Base-by-base conservation (phyloP, 768 basidiomycete species). In the Pleurotus tuber-regium region DNA sequence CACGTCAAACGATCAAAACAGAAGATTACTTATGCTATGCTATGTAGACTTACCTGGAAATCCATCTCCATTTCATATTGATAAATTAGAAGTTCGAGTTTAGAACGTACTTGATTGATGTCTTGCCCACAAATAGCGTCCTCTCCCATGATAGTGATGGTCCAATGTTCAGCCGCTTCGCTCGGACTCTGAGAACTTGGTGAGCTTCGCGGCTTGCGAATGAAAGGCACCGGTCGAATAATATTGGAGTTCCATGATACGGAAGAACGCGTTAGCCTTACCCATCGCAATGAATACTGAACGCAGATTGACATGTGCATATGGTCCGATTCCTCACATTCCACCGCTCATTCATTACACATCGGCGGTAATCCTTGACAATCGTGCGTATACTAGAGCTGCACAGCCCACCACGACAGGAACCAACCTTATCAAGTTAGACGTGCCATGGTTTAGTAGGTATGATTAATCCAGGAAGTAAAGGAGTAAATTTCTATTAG, bases 281-380 rank as follows among this genome's bases (percentile, higher is more conserved):
- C 7, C 30, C 8, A 38, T 11, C n/a, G 36, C 36, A 19, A 26
- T 44, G 6, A 44, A n/a, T 18, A 44, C n/a, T n/a, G n/a, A n/a
- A n/a, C 25, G 25, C 14, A 25, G 43, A 29, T 14, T 30, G 43
- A 44, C 43, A 19, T 44, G 43, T 44, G 43, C 43, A 44, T 28
- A n/a, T 25, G 43, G 24, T 16, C 35, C 11, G n/a, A 38, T 7
- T 38, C n/a, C 21, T 40, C 21, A 40, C n/a, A 4, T 9, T 19
- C 38, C 18, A 40, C 18, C 41, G 11, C 23, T 42, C 21, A 48
- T 25, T 18, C 31, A 48, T 35, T n/a, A n/a, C n/a, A n/a, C 31
- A 48, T 48, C 16, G 43, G 26, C n/a, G 46, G 46, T 35, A 35
- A 24, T 48, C 46, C 46, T 48, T 48, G 46, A 48, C 46, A 48